Evolutionary conservation across 139 green algal species (phyloP).

Genomic region (Picochlorum sp.): DNA sequence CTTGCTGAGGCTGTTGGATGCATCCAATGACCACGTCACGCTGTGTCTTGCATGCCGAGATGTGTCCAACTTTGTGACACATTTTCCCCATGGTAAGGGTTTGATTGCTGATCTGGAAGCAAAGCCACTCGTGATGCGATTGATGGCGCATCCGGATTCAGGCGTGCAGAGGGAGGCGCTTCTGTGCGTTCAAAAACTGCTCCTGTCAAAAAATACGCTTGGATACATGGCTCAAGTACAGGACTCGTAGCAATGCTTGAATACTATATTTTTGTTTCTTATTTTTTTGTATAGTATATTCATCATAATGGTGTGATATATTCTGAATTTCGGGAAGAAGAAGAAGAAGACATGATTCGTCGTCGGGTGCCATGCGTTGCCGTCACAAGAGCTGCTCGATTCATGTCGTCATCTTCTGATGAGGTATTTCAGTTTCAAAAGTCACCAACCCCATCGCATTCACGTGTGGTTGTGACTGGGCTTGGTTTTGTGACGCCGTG

Average conservation of each 20-base stretch:
- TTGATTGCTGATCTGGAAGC: slow-evolving; percentile 64
- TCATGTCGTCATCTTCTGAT: slow-evolving; percentile 9
- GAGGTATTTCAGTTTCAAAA: background rate
- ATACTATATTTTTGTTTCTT: background rate
- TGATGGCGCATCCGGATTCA: slow-evolving; percentile 82
- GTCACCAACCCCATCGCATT: background rate
- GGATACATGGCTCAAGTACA: slow-evolving; percentile 15
- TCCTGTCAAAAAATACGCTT: slow-evolving; percentile 78
- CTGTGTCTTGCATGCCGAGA: slow-evolving; percentile 87
- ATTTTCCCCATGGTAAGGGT: slow-evolving; percentile 53
- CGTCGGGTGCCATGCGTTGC: background rate
- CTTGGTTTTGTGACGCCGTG: slow-evolving; percentile 80
- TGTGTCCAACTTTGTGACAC: slow-evolving; percentile 78
- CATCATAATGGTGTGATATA: background rate
- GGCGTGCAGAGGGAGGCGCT: slow-evolving; percentile 91
- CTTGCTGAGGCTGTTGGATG: slow-evolving; percentile 85
- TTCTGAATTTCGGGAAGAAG: too few species aligned
- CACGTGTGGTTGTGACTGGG: slow-evolving; percentile 78
- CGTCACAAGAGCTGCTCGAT: slow-evolving; percentile 10
- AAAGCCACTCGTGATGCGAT: slow-evolving; percentile 89
- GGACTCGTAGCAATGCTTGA: background rate
- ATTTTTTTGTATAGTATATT: background rate
- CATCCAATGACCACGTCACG: slow-evolving; percentile 56
- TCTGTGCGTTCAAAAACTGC: slow-evolving; percentile 86
- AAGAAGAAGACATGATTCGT: too few species aligned